A percentile compares a stretch with the other conserved stretches of the same genome.
Conservation (phyloP, 306 rosid genomes). For the Dicorynia guianensis region DNA sequence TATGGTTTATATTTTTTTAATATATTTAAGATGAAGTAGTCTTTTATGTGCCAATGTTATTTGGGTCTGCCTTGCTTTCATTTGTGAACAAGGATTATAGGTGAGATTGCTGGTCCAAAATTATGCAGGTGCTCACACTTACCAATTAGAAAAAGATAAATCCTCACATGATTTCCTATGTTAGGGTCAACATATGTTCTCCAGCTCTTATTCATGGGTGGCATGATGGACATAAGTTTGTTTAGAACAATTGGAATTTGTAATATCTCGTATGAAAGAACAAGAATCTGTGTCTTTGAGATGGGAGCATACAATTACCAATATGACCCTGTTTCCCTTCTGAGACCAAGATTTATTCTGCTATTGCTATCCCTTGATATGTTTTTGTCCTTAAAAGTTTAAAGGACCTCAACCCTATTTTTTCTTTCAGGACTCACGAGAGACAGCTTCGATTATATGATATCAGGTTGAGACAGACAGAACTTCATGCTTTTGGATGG, state of each 20-base stretch:
- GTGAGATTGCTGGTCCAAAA: constrained; percentile 3
- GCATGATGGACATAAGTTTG: constrained; percentile 22
- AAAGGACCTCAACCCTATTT: constrained; percentile 11
- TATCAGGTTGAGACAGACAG: constrained; percentile 79
- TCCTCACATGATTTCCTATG: constrained; percentile 1
- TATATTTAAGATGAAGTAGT: background rate
- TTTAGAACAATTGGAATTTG: constrained; percentile 9
- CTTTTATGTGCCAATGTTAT: constrained; percentile 7
- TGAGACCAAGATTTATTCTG: constrained; percentile 21
- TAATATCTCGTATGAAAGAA: constrained; percentile 18
- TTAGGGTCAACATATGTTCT: constrained; percentile 9
- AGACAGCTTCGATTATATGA: constrained; percentile 93
- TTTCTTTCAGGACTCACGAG: constrained; percentile 70
- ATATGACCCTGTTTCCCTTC: constrained; percentile 12
- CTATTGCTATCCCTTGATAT: constrained; percentile 9
- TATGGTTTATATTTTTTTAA: constrained; percentile 19
- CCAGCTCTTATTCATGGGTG: background rate
- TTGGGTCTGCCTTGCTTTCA: constrained; percentile 4
- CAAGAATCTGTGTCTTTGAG: constrained; percentile 22
- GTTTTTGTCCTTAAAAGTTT: constrained; percentile 18
- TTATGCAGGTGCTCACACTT: constrained; percentile 1
- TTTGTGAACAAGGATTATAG: background rate
- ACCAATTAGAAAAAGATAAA: background rate
- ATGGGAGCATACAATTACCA: constrained; percentile 18
- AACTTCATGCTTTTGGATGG: constrained; percentile 96